A percentile compares a stretch with the other conserved stretches of the same genome.
Evolutionary conservation across 495 filamentous ascomycete genomes (phyloP).

Genomic region (Melanomma pulvis-pyrius): DNA sequence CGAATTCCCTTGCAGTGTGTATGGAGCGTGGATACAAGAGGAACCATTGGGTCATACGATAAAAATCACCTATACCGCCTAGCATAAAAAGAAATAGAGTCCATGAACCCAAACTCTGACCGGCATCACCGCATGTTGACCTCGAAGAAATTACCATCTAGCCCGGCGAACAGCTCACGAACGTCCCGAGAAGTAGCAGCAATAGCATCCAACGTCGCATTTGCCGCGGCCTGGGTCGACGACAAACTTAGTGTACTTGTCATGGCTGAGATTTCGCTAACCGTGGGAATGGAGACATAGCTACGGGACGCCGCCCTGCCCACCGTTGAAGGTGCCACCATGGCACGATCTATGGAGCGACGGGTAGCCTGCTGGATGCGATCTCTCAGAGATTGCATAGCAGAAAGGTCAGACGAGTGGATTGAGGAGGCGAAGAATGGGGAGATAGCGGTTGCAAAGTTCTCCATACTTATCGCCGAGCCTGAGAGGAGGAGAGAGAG

Average conservation of each 20-base stretch:
- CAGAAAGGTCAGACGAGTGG: slow-evolving; percentile 15
- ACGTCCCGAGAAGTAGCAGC: background rate
- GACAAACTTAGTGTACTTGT: slow-evolving; percentile 14
- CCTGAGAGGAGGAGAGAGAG: slow-evolving; percentile 2
- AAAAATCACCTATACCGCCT: too few relatives aligned
- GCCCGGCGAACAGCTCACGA: background rate
- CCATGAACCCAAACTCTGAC: too few relatives aligned
- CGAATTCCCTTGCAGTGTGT: too few relatives aligned
- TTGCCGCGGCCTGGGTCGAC: slow-evolving; percentile 3
- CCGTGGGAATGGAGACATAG: slow-evolving; percentile 5
- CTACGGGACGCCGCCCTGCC: background rate
- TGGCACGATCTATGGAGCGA: background rate
- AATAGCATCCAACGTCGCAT: slow-evolving; percentile 7
- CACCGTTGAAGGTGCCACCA: background rate
- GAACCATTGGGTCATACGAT: too few relatives aligned
- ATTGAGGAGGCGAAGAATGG: slow-evolving; percentile 12
- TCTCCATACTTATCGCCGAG: background rate
- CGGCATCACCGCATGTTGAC: background rate
- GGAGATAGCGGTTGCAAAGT: slow-evolving; percentile 5
- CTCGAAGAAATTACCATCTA: background rate
- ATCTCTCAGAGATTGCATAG: slow-evolving; percentile 5
- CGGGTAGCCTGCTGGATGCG: slow-evolving; percentile 4
- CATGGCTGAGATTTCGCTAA: slow-evolving; percentile 18
- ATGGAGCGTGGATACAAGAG: too few relatives aligned
- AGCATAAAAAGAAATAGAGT: too few relatives aligned